Evolutionary conservation across 805 yeast species (phyloP).

Genomic region (Lipomyces sp.): DNA sequence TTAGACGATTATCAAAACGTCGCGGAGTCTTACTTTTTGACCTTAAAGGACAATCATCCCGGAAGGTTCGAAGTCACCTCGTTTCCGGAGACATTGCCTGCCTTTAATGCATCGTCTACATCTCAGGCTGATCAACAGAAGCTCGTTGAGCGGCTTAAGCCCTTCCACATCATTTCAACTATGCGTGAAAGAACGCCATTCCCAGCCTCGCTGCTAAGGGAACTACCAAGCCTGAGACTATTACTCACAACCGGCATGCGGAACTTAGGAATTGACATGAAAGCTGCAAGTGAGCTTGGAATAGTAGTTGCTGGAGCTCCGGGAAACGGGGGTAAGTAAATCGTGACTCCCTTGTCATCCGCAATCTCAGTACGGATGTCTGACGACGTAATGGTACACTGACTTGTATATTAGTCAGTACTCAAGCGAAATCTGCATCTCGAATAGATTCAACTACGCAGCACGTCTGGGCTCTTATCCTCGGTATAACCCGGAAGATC

Average conservation of each 20-base stretch:
- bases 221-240: constrained; percentile 37
- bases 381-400: too few relatives aligned
- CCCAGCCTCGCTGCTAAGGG: constrained; percentile 17
- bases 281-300: constrained; percentile 33
- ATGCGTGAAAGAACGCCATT: constrained; percentile 40
- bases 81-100: constrained; percentile 5
- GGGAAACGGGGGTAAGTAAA: too few relatives aligned
- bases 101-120: too few relatives aligned
- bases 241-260: constrained; percentile 37
- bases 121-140: too few relatives aligned
- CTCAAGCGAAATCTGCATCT: not conserved
- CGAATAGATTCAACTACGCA: constrained; percentile 37
- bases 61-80: too few relatives aligned
- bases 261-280: constrained; percentile 35
- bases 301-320: constrained; percentile 34
- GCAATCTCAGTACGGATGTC: too few relatives aligned
- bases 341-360: too few relatives aligned
- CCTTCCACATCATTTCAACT: constrained; percentile 33
- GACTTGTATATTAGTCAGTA: too few relatives aligned
- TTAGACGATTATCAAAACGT: constrained; percentile 39
- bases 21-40: constrained; percentile 3
- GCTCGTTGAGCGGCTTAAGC: constrained; percentile 23
- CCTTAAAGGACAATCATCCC: too few relatives aligned
- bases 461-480: constrained; percentile 38
- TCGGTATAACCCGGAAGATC: constrained; percentile 31